Base-by-base conservation (phyloP, 208 protist species). In the Acanthamoeba castellanii region DNA sequence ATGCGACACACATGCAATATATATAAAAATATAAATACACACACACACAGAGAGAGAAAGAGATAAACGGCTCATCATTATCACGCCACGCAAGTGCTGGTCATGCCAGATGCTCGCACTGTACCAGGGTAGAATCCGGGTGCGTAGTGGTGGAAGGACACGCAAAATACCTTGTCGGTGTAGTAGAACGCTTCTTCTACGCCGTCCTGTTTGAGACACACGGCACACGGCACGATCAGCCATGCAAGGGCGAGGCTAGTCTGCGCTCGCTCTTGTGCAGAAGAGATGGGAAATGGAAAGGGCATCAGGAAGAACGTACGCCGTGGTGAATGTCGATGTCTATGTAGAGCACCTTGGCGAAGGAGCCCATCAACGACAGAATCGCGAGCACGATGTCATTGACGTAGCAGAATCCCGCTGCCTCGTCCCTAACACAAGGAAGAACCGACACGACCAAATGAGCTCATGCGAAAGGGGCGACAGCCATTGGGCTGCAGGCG, bases 321-420 rank as follows among this genome's bases (percentile, higher is more conserved):
- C 97, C 97, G 94, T 98, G 97, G 92, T 98, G 97, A 47, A 98
- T 94, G 95, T 98, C 97, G 74, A 98, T 98, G 95, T 99, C 98
- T 61, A 99, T 98, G 95, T 99, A 99, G n/a, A 99, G 92, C 37
- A 99, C 98, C 50, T 98, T 94, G 32, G 96, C 42, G 92, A 99
- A 97, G 64, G 96, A 97, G 96, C 98, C 98, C 32, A 99, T 95
- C 45, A 99, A 95, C 94, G 99, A 98, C 7, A 99, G 95, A 70
- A 99, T 99, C 20, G 96, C 96, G 25, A 99, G 92, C 16, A 99
- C 99, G 94, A 99, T 99, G 95, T 99, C 99, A 94, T 99, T 99
- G 47, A 98, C 94, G 94, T 99, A 99, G 95, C 99, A 99, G 91
- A 99, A 99, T 5, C 98, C 98, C 57, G 96, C 98, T 6, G 98